Evolutionary conservation across 2,329 filamentous ascomycete genomes (phyloP).

Genomic region (Fusarium goolgardi): DNA sequence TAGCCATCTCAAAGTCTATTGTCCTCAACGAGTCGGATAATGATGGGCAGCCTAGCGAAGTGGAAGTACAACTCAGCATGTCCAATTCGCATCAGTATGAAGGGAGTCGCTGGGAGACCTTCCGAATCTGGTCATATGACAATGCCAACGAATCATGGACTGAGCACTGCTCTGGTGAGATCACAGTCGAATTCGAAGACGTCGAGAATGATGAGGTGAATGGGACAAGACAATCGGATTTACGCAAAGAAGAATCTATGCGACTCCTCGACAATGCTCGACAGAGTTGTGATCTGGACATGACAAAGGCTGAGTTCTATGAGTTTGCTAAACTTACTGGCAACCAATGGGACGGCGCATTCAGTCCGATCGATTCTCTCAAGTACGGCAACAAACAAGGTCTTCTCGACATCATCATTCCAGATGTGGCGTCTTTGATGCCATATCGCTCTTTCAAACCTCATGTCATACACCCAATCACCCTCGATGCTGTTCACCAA

Average conservation of each 20-base stretch:
- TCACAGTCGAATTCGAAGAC: not conserved
- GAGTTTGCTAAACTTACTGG: slow-evolving; percentile 10
- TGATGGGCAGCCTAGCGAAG: not conserved
- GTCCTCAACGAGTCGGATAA: not conserved
- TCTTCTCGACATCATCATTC: slow-evolving; percentile 5
- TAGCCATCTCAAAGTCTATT: slow-evolving; percentile 5
- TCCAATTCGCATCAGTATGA: slow-evolving; percentile 4
- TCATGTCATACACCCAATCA: slow-evolving; percentile 13
- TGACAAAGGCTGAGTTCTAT: slow-evolving; percentile 7
- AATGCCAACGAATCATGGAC: not conserved
- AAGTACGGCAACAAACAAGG: slow-evolving; percentile 12
- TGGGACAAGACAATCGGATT: not conserved
- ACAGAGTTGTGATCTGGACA: not conserved
- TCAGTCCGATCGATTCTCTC: slow-evolving; percentile 3
- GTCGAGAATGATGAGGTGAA: not conserved
- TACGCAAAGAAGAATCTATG: not conserved
- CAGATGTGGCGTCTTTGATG: slow-evolving; percentile 14
- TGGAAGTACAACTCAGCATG: slow-evolving; percentile 7
- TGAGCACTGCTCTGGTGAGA: slow-evolving; percentile 8
- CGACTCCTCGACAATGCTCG: not conserved
- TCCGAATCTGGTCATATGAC: slow-evolving; percentile 15
- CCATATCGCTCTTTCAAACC: slow-evolving; percentile 10
- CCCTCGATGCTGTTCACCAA: slow-evolving; percentile 10
- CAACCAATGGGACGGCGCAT: slow-evolving; percentile 13
- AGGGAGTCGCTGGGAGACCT: slow-evolving; percentile 3